Base-by-base conservation (phyloP, 2,329 filamentous ascomycete genomes). In the Fusarium tuaranense region DNA sequence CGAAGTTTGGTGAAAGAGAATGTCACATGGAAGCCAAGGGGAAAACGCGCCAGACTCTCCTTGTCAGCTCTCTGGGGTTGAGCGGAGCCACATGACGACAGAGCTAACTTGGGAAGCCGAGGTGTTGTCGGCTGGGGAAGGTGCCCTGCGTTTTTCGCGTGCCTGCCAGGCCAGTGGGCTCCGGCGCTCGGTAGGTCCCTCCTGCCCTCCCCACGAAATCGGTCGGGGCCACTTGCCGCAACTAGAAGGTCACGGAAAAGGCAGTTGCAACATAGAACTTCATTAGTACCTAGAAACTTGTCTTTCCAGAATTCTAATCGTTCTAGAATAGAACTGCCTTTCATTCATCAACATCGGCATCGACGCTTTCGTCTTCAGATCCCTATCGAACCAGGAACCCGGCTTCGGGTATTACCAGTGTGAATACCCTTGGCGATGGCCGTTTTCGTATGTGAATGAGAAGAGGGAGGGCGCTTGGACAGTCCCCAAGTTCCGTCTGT, bases 21-120 rank as follows among this genome's bases (percentile, higher is more conserved):
- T 36, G 63, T 70, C 63, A 65, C 62, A 65, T 63, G 63, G 55
- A 71, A 72, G 61, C 59, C 71, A 70, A 32, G 60, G 62, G 58
- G 70, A 68, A 72, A 70, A 55, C 63, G 48, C 65, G 72, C 69
- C 44, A 57, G 38, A 55, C 46, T 41, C 30, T 38, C 39, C 46
- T 63, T 55, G 64, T 66, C 61, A 48, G 14, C 16, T 36, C 65
- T 75, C 75, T 57, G 71, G 75, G 73, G 67, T 74, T 63, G 64
- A 64, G 75, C 65, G 72, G 72, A 72, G 67, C 71, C 72, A 70
- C 76, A 78, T 78, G 73, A 74, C 68, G 76, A 73, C 48, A 66
- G 59, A 69, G 65, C 67, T 68, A 62, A 69, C 32, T 41, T 30
- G 25, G 53, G 66, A 70, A 71, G 75, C 77, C 77, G 77, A 78